Percentiles rank a stretch among this genome's conserved stretches.
Evolutionary conservation across 805 yeast species (phyloP).

Genomic region (Candida ulmi): DNA sequence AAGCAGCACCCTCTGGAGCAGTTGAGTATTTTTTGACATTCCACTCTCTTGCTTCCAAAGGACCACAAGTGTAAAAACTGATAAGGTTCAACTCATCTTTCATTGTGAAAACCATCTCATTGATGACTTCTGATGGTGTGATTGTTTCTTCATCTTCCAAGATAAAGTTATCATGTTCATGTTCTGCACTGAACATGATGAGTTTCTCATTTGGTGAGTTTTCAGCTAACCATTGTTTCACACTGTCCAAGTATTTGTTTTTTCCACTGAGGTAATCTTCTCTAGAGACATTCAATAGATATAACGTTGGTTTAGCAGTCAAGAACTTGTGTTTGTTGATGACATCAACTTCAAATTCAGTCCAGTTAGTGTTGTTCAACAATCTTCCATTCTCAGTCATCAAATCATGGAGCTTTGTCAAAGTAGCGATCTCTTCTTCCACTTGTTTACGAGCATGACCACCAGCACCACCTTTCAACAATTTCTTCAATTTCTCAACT

Average conservation of each 20-base stretch:
- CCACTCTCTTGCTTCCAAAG: constrained; percentile 85
- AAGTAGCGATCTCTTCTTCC: constrained; percentile 31
- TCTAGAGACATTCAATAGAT: constrained; percentile 67
- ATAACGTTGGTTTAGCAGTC: constrained; percentile 86
- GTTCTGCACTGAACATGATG: constrained; percentile 60
- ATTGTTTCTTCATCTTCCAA: constrained; percentile 24
- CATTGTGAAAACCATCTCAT: constrained; percentile 60
- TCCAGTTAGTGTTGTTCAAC: constrained; percentile 57
- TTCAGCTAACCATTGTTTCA: constrained; percentile 60
- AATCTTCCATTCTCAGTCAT: constrained; percentile 61
- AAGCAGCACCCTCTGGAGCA: constrained; percentile 89
- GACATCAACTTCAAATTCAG: constrained; percentile 55
- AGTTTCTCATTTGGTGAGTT: constrained; percentile 65
- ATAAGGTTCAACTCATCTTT: constrained; percentile 64
- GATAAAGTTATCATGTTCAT: constrained; percentile 33
- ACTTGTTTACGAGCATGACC: constrained; percentile 44
- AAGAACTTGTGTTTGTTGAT: constrained; percentile 68
- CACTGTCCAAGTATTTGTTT: constrained; percentile 45
- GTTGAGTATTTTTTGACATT: constrained; percentile 67
- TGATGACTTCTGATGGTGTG: constrained; percentile 44
- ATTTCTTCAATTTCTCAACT: constrained; percentile 45
- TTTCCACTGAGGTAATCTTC: constrained; percentile 53
- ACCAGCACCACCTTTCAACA: constrained; percentile 33
- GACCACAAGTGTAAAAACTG: constrained; percentile 86
- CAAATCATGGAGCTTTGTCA: constrained; percentile 38